Base-by-base conservation (phyloP, 2,329 filamentous ascomycete species). In the Cadophora sp. region DNA sequence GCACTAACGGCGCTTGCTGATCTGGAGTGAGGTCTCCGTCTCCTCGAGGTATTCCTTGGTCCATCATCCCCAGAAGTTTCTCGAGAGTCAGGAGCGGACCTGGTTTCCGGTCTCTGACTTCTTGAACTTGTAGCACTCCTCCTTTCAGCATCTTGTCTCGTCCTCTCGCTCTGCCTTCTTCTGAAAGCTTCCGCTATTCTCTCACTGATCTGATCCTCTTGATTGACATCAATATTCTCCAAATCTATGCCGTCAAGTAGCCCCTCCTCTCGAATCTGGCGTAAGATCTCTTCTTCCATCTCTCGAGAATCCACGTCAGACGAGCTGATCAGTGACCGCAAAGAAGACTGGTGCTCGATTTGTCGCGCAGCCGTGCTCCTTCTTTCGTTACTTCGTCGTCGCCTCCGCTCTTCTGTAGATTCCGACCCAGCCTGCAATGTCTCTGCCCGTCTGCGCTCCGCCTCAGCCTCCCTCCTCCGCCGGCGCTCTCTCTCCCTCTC, bases 191-290 rank as follows among this genome's bases (percentile, higher is more conserved):
- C 92, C 1, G 94, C 94, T 74, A 98, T 97, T 68, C 92, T 89
- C 76, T 95, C 92, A 72, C 92, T 97, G 19, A 98, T 88, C 76
- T 97, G 93, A 75, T 97, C 94, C 77, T 97, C 93, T 75, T 94
- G 92, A 60, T 84, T 88, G 19, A 93, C 85, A 70, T 95, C 94
- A 64, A 97, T 89, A 71, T 94, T 94, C 75, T 96, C 92, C 65
- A 97, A 82, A 77, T 97, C 94, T 58, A 97, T 89, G 22, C 93
- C 94, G 75, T 97, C 93, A 40, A 97, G 80, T 24, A 97, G 81
- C 0, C 95, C 94, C 76, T 97, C 93, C 71, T 95, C 91, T 73
- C 94, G 86, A 68, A 97, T 97, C 77, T 97, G 93, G 53, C 93
- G 88, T 73, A 97, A 87, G 68, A 97, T 97, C 77, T 97, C 94